A percentile compares a stretch with the other conserved stretches of the same genome.
Evolutionary conservation across 805 yeast genomes (phyloP).

Genomic region (Hanseniaspora nectarophila): DNA sequence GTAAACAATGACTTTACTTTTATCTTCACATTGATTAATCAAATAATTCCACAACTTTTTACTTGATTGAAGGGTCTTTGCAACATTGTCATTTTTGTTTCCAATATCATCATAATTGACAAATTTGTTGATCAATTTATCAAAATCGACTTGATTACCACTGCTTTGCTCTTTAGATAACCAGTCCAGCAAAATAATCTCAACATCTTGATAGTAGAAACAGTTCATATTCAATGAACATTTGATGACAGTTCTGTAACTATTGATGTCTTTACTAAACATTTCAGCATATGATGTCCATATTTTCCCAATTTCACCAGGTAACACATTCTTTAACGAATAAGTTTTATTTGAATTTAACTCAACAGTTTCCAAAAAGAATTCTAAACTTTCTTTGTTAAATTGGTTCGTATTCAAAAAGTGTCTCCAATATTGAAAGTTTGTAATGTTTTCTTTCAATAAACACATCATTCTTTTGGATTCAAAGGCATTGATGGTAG

Average conservation of each 20-base stretch:
- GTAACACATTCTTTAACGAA: background rate
- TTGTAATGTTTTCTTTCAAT: background rate
- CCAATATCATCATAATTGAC: slow-evolving; percentile 31
- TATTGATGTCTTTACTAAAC: slow-evolving; percentile 45
- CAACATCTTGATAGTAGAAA: slow-evolving; percentile 49
- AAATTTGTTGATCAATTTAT: slow-evolving; percentile 33
- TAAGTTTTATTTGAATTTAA: background rate
- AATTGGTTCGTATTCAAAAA: background rate
- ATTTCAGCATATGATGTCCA: slow-evolving; percentile 63
- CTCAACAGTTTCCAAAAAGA: background rate
- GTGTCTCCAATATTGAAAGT: slow-evolving; percentile 5
- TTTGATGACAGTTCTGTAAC: slow-evolving; percentile 51
- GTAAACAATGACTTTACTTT: slow-evolving; percentile 6
- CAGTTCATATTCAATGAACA: slow-evolving; percentile 64
- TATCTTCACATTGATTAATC: slow-evolving; percentile 31
- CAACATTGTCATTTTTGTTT: slow-evolving; percentile 18
- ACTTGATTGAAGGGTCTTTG: slow-evolving; percentile 15
- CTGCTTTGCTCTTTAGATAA: slow-evolving; percentile 47
- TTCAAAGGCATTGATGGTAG: background rate
- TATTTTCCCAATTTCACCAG: slow-evolving; percentile 39
- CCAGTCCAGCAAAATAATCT: slow-evolving; percentile 65
- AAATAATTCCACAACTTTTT: background rate
- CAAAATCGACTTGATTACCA: slow-evolving; percentile 37
- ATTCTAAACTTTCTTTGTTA: background rate
- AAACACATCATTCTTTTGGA: background rate